A percentile compares a stretch with the other conserved stretches of the same genome.
These are phyloP conservation scores for Fusarium sp. DNA, from an alignment of 2,329 filamentous ascomycete species.

Conservation along the genomic window DNA sequence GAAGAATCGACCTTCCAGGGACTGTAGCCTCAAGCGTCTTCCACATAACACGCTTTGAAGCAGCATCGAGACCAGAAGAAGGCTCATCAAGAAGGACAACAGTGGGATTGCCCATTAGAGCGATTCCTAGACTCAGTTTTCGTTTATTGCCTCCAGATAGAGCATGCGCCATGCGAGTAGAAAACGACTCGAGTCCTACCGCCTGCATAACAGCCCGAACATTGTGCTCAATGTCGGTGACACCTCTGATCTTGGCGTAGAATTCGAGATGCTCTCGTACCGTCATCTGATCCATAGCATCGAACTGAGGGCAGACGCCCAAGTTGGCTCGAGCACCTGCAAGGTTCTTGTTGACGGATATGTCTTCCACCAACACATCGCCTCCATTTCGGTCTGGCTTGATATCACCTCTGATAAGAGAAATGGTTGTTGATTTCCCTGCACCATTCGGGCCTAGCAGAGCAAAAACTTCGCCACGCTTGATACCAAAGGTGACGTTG, in stretches of 20 bases:
- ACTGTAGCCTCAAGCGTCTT: conserved; percentile 80
- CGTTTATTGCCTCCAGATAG: conserved; percentile 92
- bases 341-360: conserved; percentile 78
- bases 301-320: conserved; percentile 91
- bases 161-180: conserved; percentile 78
- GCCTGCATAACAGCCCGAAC: conserved; percentile 82
- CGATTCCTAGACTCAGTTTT: conserved; percentile 90
- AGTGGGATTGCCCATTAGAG: conserved; percentile 90
- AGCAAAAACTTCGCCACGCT: conserved; percentile 85
- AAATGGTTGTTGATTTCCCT: conserved; percentile 91
- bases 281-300: conserved; percentile 92
- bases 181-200: conserved; percentile 79
- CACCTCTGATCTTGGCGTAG: conserved; percentile 86
- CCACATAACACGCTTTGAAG: conserved; percentile 95
- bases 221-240: conserved; percentile 80
- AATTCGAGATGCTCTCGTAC: conserved; percentile 87
- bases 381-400: conserved; percentile 77
- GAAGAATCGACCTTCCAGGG: conserved; percentile 81
- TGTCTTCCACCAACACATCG: conserved; percentile 83
- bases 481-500: conserved; percentile 86
- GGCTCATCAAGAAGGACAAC: conserved; percentile 92
- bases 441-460: conserved; percentile 91
- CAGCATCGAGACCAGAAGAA: conserved; percentile 88
- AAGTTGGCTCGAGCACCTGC: conserved; percentile 79
- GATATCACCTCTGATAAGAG: conserved; percentile 88